A percentile compares a stretch with the other conserved stretches of the same genome.
Conservation (phyloP, 2,329 filamentous ascomycete genomes). For the Cytospora piceicola region DNA sequence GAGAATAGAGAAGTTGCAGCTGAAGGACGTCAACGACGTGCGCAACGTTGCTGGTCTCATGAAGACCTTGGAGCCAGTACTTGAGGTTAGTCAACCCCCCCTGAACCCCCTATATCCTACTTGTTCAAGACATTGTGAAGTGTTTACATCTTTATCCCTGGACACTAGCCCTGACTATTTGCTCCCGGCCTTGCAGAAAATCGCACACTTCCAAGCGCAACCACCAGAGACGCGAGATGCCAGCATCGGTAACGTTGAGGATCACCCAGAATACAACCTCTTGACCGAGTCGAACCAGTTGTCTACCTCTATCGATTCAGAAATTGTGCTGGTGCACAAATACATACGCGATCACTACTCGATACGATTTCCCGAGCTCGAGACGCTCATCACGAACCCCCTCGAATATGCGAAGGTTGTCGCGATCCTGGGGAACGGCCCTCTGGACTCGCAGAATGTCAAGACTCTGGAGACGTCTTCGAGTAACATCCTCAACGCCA, state of each 20-base stretch:
- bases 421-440: constrained; percentile 88
- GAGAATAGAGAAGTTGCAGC: constrained; percentile 81
- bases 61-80: constrained; percentile 77
- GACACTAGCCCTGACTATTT: constrained; percentile 71
- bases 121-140: constrained; percentile 41
- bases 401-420: constrained; percentile 96
- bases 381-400: constrained; percentile 85
- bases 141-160: constrained; percentile 66
- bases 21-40: constrained; percentile 75
- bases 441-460: constrained; percentile 80
- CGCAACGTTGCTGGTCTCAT: constrained; percentile 79
- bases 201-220: constrained; percentile 73
- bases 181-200: constrained; percentile 68
- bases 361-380: constrained; percentile 88
- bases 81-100: constrained; percentile 69
- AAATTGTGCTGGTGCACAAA: constrained; percentile 93
- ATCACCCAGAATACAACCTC: constrained; percentile 89
- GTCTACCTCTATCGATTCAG: constrained; percentile 90
- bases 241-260: constrained; percentile 78
- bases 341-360: constrained; percentile 97
- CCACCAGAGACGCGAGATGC: constrained; percentile 65
- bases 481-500: constrained; percentile 75
- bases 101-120: constrained; percentile 30
- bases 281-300: constrained; percentile 86
- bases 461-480: constrained; percentile 76